Evolutionary conservation across 73 alveolate genomes (phyloP).

Genomic region (Strombidium stylifer): DNA sequence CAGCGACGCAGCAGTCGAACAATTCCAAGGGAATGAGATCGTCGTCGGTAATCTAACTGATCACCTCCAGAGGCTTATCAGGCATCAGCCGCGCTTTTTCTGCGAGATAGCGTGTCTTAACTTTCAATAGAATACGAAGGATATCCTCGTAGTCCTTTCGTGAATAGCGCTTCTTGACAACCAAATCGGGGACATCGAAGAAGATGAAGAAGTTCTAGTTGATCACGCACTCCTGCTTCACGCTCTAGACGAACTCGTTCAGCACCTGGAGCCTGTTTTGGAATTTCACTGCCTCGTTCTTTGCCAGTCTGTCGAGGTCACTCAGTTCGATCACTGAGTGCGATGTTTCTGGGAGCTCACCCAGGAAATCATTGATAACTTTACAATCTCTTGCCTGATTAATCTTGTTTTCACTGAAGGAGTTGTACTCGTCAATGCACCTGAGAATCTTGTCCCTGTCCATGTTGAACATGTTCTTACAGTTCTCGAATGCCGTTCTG

Average conservation of each 20-base stretch:
- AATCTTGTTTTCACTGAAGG: constrained; percentile 18
- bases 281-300: not conserved
- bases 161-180: constrained; percentile 39
- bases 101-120: constrained; percentile 27
- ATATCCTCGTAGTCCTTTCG: constrained; percentile 39
- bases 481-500: constrained; percentile 30
- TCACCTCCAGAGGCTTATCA: constrained; percentile 27
- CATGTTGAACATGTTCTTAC: constrained; percentile 28
- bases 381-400: constrained; percentile 22
- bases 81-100: constrained; percentile 26
- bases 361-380: constrained; percentile 29
- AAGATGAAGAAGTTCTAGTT: constrained; percentile 50
- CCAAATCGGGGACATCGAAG: constrained; percentile 57
- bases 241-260: constrained; percentile 38
- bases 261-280: constrained; percentile 7
- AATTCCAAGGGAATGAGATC: constrained; percentile 54
- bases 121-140: constrained; percentile 31
- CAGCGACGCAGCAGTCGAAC: constrained; percentile 22
- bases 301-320: constrained; percentile 34
- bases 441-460: constrained; percentile 41
- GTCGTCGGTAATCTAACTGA: constrained; percentile 55
- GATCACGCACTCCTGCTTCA: constrained; percentile 59
- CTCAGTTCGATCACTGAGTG: constrained; percentile 32
- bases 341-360: constrained; percentile 13
- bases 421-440: constrained; percentile 24